Evolutionary conservation across 2,329 filamentous ascomycete genomes (phyloP).

Genomic region (Trichothecium sympodiale): DNA sequence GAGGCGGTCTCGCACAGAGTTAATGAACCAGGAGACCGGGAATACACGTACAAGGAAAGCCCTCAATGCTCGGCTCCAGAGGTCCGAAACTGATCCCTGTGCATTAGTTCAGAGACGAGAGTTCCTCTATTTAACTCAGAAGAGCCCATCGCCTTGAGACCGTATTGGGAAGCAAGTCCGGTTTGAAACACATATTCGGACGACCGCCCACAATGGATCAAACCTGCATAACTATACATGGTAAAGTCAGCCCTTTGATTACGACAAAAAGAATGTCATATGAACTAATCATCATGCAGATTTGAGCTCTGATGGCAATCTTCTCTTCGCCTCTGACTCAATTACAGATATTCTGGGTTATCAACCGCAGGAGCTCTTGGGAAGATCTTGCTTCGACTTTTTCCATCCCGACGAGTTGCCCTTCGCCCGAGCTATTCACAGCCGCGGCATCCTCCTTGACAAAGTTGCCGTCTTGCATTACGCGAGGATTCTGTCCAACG

Average conservation of each 20-base stretch:
- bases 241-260: constrained; percentile 42
- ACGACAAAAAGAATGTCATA: not conserved
- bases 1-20: no score
- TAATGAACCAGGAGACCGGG: no score
- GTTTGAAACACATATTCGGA: no score
- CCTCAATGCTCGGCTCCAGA: no score
- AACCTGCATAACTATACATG: constrained; percentile 86
- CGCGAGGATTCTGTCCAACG: constrained; percentile 56
- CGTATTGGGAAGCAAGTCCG: no score
- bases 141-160: no score
- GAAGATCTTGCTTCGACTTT: constrained; percentile 72
- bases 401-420: constrained; percentile 76
- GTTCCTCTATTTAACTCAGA: no score
- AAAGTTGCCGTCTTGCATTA: constrained; percentile 80
- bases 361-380: constrained; percentile 61
- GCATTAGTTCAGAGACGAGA: no score
- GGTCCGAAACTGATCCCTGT: no score
- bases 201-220: constrained; percentile 50
- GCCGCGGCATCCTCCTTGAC: constrained; percentile 63
- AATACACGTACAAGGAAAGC: no score
- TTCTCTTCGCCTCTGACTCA: constrained; percentile 76
- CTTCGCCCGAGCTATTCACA: constrained; percentile 62
- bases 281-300: constrained; percentile 33
- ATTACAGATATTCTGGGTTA: constrained; percentile 77
- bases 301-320: constrained; percentile 61